Percentiles rank a stretch among this genome's conserved stretches.
Conservation (phyloP, 2,329 filamentous ascomycete species). For the Ilyonectria robusta region DNA sequence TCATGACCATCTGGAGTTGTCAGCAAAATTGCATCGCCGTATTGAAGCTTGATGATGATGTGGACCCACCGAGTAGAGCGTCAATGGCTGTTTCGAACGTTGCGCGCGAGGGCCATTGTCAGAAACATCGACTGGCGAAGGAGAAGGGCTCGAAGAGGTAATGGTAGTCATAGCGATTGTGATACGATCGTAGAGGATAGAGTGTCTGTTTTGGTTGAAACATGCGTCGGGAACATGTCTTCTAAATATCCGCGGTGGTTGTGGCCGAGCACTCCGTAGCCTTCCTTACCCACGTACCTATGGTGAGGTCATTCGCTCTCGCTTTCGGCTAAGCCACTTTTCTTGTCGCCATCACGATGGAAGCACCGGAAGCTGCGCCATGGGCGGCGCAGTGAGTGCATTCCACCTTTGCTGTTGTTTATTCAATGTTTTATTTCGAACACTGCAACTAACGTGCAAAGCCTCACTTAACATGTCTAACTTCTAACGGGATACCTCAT, state of each 20-base stretch:
- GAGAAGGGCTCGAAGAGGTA: constrained; percentile 14
- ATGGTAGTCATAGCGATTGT: constrained; percentile 10
- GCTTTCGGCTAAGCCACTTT: constrained; percentile 14
- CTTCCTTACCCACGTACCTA: neutral
- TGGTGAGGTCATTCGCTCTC: constrained; percentile 15
- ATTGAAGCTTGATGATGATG: neutral
- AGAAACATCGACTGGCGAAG: constrained; percentile 31
- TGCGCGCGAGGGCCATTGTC: constrained; percentile 23
- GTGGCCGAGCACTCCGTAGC: neutral
- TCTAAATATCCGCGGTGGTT: neutral
- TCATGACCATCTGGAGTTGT: constrained; percentile 64
- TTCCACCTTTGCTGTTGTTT: too few relatives aligned
- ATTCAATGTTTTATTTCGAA: neutral
- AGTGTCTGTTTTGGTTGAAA: constrained; percentile 9
- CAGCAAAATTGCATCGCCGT: constrained; percentile 15
- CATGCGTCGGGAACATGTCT: neutral
- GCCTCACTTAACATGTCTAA: constrained; percentile 13
- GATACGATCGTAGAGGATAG: neutral
- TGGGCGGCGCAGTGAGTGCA: neutral
- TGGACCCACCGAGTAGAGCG: constrained; percentile 47
- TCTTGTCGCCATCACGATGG: neutral
- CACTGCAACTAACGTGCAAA: neutral
- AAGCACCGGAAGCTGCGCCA: neutral
- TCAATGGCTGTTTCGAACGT: constrained; percentile 35
- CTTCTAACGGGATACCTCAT: constrained; percentile 39